Base-by-base conservation (phyloP, 2,329 filamentous ascomycete genomes). In the Dactylonectria estremocensis region DNA sequence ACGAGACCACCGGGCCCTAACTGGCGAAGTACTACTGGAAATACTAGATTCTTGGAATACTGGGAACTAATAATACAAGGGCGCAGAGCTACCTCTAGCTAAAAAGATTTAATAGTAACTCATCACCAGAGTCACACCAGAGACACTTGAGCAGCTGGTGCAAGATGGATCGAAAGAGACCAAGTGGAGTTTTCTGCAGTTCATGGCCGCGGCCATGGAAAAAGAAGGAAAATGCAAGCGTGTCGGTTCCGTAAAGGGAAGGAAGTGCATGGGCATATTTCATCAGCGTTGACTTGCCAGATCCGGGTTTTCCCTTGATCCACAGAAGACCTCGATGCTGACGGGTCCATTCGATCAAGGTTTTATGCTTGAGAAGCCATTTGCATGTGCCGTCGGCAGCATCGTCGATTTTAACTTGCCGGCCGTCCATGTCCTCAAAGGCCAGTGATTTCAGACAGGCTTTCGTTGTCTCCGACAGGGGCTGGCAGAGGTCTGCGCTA, bases 251-350 rank as follows among this genome's bases (percentile, higher is more conserved):
- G 40, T 31, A 46, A 46, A 28, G 22, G 13, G 13, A 3, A 13
- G 37, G 55, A 28, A 46, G 2, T 11, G 4, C 6, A 45, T 43
- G 53, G 7, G 45, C 33, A 31, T 75, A 76, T 35, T 73, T 73
- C 66, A 82, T 72, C 31, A 82, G 46, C 2, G 80, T 82, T 13
- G 78, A 81, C 62, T 82, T 82, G 2, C 80, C 80, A 6, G 76
- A 74, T 5, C 80, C 79, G 11, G 81, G 33, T 35, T 35, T 79
- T 7, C 80, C 80, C 54, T 78, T 79, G 40, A 82, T 76, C 77
- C 77, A 81, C 3, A 80, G 73, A 0, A 79, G n/a, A 33, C 68
- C 66, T 64, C 59, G 35, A 43, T 64, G 46, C 37, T 50, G 33
- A 31, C 4, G 1, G 14, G 20, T n/a, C 59, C 59, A 61, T 53